Percentiles rank a stretch among this genome's conserved stretches.
Evolutionary conservation across 768 basidiomycete species (phyloP).

Genomic region (Pleurotus giganteus): DNA sequence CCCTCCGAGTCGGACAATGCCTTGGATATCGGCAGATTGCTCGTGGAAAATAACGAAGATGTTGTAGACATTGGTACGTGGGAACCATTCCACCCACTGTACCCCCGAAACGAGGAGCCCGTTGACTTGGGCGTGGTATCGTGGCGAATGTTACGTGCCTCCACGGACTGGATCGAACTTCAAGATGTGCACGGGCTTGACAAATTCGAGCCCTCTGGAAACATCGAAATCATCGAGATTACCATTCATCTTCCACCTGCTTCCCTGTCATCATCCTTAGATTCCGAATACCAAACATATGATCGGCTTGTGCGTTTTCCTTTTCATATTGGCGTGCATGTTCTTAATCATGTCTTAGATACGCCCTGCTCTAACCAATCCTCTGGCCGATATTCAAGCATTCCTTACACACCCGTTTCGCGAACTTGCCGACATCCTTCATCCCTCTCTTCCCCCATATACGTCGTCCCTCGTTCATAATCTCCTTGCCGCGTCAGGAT

Average conservation of each 20-base stretch:
- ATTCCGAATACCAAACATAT: conserved; percentile 7
- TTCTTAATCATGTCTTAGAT: background rate
- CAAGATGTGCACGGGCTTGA: conserved; percentile 63
- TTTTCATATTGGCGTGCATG: background rate
- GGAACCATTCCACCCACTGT: conserved; percentile 36
- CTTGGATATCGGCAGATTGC: conserved; percentile 24
- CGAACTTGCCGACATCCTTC: background rate
- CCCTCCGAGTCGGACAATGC: background rate
- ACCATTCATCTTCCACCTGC: conserved; percentile 3
- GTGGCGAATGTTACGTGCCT: conserved; percentile 44
- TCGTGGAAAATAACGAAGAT: conserved; percentile 67
- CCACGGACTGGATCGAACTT: conserved; percentile 73
- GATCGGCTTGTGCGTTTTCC: conserved; percentile 3
- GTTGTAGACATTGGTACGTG: conserved; percentile 60
- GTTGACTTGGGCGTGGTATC: conserved; percentile 32
- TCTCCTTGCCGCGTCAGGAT: conserved; percentile 2
- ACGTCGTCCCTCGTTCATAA: conserved; percentile 7
- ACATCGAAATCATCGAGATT: conserved; percentile 59
- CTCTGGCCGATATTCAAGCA: conserved; percentile 4
- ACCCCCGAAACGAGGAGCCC: conserved; percentile 1
- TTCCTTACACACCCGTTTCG: conserved; percentile 7
- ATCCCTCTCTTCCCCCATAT: conserved; percentile 3
- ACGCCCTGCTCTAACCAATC: conserved; percentile 1
- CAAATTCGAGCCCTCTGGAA: conserved; percentile 60
- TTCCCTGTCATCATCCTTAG: background rate